Base-by-base conservation (phyloP, 1,284 basidiomycete genomes). In the Trichosporon sp. region DNA sequence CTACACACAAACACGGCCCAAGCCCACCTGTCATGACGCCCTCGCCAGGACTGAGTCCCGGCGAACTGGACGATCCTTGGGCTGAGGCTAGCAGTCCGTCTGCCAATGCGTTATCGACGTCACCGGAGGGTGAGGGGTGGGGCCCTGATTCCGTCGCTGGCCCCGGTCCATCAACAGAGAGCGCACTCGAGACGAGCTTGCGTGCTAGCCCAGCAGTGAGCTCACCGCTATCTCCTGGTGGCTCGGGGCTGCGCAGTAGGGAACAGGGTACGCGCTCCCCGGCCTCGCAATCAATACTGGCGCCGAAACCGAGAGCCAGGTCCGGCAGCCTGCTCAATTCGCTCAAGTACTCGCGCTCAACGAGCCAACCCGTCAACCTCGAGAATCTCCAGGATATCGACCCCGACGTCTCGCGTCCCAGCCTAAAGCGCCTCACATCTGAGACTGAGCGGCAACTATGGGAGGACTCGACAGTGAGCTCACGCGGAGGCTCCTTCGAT, bases 391-490 rank as follows among this genome's bases (percentile, higher is more conserved):
- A 63, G 14, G 71, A 73, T 59, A 38, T 74, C 6, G 59, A 63
- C 32, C 66, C 68, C 19, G 76, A 76, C 70, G 70, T 77, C 7
- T 75, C 76, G n/a, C 71, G 80, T 10, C 82, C 82, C 1, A 77
- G 74, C 12, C 70, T 84, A 14, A 71, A 70, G 51, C 74, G 81
- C 8, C 56, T 81, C 32, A 82, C 81, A n/a, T 78, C 75, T 43
- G 81, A 81, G 68, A 78, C 80, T 14, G 81, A 83, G 68, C 72
- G 79, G 26, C 77, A 80, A 66, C 78, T 82, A 5, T 81, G 79
- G 10, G 81, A 78, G 64, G 76, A 77, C 54, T 78, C 76, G 40
- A 61, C 35, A 14, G 66, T 54, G 26, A 35, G 31, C 31, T 63
- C 59, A 1, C 59, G 59, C 32, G 59, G 59, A 7, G 59, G 59